Base-by-base conservation (phyloP, 2,329 filamentous ascomycete genomes). In the Coniella lustricola region DNA sequence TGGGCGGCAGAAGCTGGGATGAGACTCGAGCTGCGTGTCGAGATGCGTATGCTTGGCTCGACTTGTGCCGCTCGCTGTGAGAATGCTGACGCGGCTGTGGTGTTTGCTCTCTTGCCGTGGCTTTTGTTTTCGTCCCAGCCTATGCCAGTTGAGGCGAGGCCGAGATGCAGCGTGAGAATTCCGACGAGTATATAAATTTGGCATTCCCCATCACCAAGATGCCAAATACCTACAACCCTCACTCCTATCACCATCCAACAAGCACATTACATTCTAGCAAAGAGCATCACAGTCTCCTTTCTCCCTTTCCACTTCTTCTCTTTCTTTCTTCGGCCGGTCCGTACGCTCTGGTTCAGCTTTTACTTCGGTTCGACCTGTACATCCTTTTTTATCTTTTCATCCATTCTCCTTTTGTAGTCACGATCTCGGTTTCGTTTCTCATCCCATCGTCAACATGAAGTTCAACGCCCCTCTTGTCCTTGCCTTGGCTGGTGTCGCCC, bases 391-490 rank as follows among this genome's bases (percentile, higher is more conserved):
- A n/a, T n/a, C n/a, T n/a, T n/a, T n/a, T n/a, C n/a, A n/a, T n/a
- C 32, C 46, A 22, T 16, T n/a, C 18, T 21, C 13, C 4, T 39
- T 50, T 20, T 33, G 18, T 34, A 18, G 3, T 18, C 18, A 31
- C 8, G n/a, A 31, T 7, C 32, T 21, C 32, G 14, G 3, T 31
- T 20, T 42, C 31, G 32, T 42, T 21, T 29, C 10, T 16, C 25
- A 21, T 29, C 29, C 16, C 38, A 25, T 22, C 34, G 35, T n/a
- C 50, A 56, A 52, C 7, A 58, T 58, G 56, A 55, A 58, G 56
- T 54, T 57, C 49, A 21, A 56, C 46, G 35, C 49, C 38, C 12
- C 55, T 35, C 32, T 59, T 39, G 33, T 57, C 37, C 45, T 60
- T 44, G 55, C 56, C 32, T 44, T 48, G 17, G 55, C 54, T 38